These are phyloP conservation scores for Xylaria scruposa DNA, from an alignment of 495 filamentous ascomycete species.

Conservation along the genomic window DNA sequence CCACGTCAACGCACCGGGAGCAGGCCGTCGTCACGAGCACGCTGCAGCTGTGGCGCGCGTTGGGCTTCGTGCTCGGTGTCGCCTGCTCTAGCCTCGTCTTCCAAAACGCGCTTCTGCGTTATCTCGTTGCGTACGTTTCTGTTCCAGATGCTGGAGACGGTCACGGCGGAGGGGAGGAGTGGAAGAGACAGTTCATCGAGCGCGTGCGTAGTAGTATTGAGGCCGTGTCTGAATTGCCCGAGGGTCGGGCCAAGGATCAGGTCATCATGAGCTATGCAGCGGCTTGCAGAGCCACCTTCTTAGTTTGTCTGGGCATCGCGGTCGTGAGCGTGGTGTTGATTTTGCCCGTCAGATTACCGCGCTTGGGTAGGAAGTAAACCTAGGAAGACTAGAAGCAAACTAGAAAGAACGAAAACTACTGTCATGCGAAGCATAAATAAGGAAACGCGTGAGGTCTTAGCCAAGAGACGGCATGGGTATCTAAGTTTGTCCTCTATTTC, in stretches of 20 bases:
- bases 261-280: constrained; percentile 66
- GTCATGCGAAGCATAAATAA: neutral
- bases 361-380: constrained; percentile 45
- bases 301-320: constrained; percentile 58
- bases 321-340: constrained; percentile 57
- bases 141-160: constrained; percentile 57
- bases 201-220: constrained; percentile 50
- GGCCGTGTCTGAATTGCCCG: constrained; percentile 46
- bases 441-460: neutral
- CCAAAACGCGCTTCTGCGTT: constrained; percentile 70
- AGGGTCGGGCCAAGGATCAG: constrained; percentile 45
- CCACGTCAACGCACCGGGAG: constrained; percentile 69
- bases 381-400: too few species aligned
- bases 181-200: constrained; percentile 45
- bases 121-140: constrained; percentile 63
- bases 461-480: constrained; percentile 16
- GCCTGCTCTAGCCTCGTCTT: constrained; percentile 74
- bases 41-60: constrained; percentile 68
- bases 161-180: constrained; percentile 28
- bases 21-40: constrained; percentile 79
- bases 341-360: constrained; percentile 60
- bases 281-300: constrained; percentile 62
- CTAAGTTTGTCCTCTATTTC: constrained; percentile 22
- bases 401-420: neutral
- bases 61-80: constrained; percentile 76